phyloP scores from a whole-genome alignment of 371 early-diverging fungal species.

The Circinella umbellata region DNA sequence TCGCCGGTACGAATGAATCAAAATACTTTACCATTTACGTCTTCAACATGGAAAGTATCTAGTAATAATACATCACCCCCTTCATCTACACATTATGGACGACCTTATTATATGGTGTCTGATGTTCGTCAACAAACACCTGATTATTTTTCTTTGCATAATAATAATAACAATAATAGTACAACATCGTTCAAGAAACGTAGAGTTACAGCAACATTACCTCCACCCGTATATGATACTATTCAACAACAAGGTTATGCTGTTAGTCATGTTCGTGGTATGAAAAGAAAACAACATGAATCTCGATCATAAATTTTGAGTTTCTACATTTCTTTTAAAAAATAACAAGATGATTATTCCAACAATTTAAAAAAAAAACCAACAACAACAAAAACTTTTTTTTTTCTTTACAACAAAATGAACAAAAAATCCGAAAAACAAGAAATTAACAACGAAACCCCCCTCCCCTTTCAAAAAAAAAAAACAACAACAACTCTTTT shows the following conservation, averaged over 20 bases:
- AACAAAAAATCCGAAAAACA: too few relatives aligned
- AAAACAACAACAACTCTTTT: too few relatives aligned
- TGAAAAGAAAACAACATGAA: conserved; percentile 16
- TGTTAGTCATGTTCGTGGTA: conserved; percentile 28
- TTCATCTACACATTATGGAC: neutral
- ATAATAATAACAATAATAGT: neutral
- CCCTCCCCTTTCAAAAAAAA: too few relatives aligned
- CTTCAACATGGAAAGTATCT: conserved; percentile 20
- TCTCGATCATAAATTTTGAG: neutral
- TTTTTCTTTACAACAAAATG: too few relatives aligned
- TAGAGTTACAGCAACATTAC: neutral
- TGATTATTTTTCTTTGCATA: neutral
- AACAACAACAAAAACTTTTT: too few relatives aligned
- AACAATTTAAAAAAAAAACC: too few relatives aligned
- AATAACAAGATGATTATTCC: too few relatives aligned
- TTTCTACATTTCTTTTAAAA: too few relatives aligned
- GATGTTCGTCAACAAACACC: conserved; percentile 1
- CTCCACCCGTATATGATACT: conserved; percentile 2
- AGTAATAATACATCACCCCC: neutral
- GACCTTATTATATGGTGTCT: conserved; percentile 2
- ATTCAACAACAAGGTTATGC: conserved; percentile 17
- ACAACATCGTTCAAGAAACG: neutral
- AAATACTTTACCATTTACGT: neutral
- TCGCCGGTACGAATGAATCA: conserved; percentile 35
- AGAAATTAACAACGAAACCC: too few relatives aligned